These are phyloP conservation scores for Trichoderma aggressivum DNA, from an alignment of 2,329 filamentous ascomycete genomes.

Conservation along the genomic window DNA sequence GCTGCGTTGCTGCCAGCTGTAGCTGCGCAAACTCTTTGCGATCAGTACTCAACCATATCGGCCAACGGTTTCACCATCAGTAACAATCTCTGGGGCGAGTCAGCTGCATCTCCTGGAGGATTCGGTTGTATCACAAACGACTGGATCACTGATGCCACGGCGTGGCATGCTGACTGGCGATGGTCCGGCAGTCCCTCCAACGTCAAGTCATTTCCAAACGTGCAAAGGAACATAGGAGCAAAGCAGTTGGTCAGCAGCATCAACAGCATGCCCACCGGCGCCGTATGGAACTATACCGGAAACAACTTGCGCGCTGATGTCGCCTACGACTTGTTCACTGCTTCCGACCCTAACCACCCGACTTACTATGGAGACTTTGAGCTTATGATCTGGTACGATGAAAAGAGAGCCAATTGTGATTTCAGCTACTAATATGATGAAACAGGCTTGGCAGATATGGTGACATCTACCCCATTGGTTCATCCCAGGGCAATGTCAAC, in stretches of 20 bases:
- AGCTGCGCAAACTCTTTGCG: constrained; percentile 23
- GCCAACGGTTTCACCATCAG: constrained; percentile 28
- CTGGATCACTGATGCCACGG: constrained; percentile 32
- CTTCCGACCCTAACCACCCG: constrained; percentile 38
- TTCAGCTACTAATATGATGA: background rate
- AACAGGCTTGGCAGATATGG: constrained; percentile 25
- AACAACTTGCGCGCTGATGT: constrained; percentile 48
- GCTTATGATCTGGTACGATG: constrained; percentile 55
- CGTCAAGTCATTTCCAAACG: constrained; percentile 42
- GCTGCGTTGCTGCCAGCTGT: background rate
- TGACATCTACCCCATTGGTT: constrained; percentile 24
- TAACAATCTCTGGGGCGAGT: constrained; percentile 41
- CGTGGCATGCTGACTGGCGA: constrained; percentile 40
- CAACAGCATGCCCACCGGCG: constrained; percentile 32
- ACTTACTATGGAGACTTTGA: constrained; percentile 48
- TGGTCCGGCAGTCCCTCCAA: constrained; percentile 37
- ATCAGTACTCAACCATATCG: constrained; percentile 26
- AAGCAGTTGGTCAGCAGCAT: constrained; percentile 33
- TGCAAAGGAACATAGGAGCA: constrained; percentile 22
- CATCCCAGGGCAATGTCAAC: constrained; percentile 49
- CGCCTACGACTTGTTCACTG: constrained; percentile 58
- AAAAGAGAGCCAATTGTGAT: background rate
- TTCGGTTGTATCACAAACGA: constrained; percentile 41
- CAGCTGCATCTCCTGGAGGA: constrained; percentile 28
- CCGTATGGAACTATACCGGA: constrained; percentile 34